These are phyloP conservation scores for Diaporthe sp. DNA, from an alignment of 2,329 filamentous ascomycete genomes.

Conservation along the genomic window DNA sequence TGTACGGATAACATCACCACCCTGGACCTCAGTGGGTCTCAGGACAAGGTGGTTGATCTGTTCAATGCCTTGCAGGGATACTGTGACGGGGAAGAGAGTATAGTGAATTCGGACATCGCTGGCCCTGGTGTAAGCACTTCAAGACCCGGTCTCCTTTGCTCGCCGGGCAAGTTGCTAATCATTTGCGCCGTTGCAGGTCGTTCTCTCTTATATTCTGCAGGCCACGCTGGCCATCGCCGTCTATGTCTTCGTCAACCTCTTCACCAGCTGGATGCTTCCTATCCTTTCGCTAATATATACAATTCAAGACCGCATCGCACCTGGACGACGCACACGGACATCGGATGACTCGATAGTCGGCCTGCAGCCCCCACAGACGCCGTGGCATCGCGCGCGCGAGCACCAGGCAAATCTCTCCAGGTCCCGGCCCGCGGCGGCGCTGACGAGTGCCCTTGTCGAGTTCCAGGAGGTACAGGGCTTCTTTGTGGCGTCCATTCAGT, in stretches of 20 bases:
- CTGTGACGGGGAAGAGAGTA: slow-evolving; percentile 25
- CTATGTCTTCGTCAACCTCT: slow-evolving; percentile 31
- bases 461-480: slow-evolving; percentile 42
- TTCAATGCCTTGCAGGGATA: slow-evolving; percentile 21
- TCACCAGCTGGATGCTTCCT: slow-evolving; percentile 26
- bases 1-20: slow-evolving; percentile 26
- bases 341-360: not conserved
- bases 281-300: slow-evolving; percentile 29
- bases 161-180: not conserved
- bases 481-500: slow-evolving; percentile 39
- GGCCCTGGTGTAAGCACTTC: slow-evolving; percentile 28
- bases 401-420: slow-evolving; percentile 31
- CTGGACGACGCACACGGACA: not conserved
- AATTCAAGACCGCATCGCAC: slow-evolving; percentile 19
- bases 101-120: slow-evolving; percentile 32
- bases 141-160: not conserved
- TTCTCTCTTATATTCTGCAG: slow-evolving; percentile 33
- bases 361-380: not conserved
- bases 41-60: slow-evolving; percentile 24
- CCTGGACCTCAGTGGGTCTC: slow-evolving; percentile 10
- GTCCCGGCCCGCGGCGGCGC: slow-evolving; percentile 35
- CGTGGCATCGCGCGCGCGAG: slow-evolving; percentile 28
- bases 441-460: slow-evolving; percentile 38
- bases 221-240: slow-evolving; percentile 30
- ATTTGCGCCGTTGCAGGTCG: slow-evolving; percentile 13